phyloP scores from a whole-genome alignment of 2,329 filamentous ascomycete species.

The Samsoniella hepiali region DNA sequence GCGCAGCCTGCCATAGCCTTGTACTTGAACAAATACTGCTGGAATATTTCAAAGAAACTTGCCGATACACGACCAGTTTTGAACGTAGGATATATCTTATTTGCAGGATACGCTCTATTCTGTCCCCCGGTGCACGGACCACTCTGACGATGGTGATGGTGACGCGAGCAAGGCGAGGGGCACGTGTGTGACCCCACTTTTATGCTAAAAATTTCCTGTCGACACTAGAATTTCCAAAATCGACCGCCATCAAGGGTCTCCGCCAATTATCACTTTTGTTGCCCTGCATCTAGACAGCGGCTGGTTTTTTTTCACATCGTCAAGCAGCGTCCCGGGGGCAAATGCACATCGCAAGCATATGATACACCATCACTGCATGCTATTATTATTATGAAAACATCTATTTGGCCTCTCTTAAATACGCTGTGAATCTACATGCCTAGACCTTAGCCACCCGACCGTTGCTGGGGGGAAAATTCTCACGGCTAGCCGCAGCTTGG shows the following conservation, averaged over 20 bases:
- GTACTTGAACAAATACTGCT: not conserved
- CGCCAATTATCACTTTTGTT: not conserved
- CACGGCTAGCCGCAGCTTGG: not conserved
- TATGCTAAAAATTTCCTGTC: slow-evolving; percentile 24
- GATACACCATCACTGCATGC: not conserved
- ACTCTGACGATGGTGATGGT: slow-evolving; percentile 8
- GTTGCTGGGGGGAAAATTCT: slow-evolving; percentile 15
- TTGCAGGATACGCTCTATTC: too few relatives aligned
- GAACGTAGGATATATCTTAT: too few relatives aligned
- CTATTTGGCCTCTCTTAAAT: slow-evolving; percentile 5
- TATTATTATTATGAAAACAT: slow-evolving; percentile 13
- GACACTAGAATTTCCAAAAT: slow-evolving; percentile 6
- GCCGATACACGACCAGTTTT: not conserved
- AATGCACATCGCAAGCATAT: slow-evolving; percentile 1
- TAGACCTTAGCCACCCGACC: slow-evolving; percentile 17
- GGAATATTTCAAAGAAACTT: not conserved
- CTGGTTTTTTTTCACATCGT: not conserved
- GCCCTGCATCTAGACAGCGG: slow-evolving; percentile 2
- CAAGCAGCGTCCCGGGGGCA: not conserved
- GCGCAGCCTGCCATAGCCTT: not conserved
- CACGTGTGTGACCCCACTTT: slow-evolving; percentile 32
- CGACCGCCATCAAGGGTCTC: not conserved
- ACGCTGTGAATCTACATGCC: slow-evolving; percentile 14
- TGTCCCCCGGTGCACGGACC: slow-evolving; percentile 11
- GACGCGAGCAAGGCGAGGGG: slow-evolving; percentile 18